Evolutionary conservation across 352 stramenopile species (phyloP).

Genomic region (Globisporangium iwayamae): DNA sequence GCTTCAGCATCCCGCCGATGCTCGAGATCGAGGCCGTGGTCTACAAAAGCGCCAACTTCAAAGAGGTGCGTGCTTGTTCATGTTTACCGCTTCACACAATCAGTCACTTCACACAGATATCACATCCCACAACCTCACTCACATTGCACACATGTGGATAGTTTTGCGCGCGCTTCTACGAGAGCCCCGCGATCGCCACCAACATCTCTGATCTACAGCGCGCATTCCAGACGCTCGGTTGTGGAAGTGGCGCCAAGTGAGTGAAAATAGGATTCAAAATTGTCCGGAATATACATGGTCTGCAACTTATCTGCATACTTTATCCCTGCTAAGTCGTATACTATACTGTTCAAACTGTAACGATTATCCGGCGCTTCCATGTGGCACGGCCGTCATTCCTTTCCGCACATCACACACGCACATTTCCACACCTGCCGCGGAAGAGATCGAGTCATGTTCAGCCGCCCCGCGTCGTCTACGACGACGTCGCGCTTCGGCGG

Average conservation of each 20-base stretch:
- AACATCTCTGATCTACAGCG: slow-evolving; percentile 40
- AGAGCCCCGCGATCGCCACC: slow-evolving; percentile 29
- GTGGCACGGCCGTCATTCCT: neutral
- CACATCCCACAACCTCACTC: too few species aligned
- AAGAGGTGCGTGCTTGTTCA: slow-evolving; percentile 36
- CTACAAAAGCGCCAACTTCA: slow-evolving; percentile 52
- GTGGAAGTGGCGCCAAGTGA: slow-evolving; percentile 10
- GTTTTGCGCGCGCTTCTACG: slow-evolving; percentile 55
- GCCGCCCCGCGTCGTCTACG: slow-evolving; percentile 7
- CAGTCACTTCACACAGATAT: neutral
- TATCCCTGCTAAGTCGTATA: neutral
- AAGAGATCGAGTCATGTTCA: slow-evolving; percentile 16
- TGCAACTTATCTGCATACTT: neutral
- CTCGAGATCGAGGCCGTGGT: slow-evolving; percentile 45
- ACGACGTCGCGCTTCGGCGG: slow-evolving; percentile 10
- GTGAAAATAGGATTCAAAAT: slow-evolving; percentile 13
- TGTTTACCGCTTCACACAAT: neutral
- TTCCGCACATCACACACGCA: neutral
- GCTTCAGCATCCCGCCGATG: slow-evolving; percentile 48
- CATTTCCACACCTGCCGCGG: slow-evolving; percentile 11
- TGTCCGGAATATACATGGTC: neutral
- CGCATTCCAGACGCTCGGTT: slow-evolving; percentile 35
- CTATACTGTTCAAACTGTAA: neutral
- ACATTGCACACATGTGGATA: slow-evolving; percentile 14
- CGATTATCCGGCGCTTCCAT: neutral